Evolutionary conservation across 2,329 filamentous ascomycete genomes (phyloP), one percentile per base, ranked within the genome.

Genomic region (Xylariaceae sp.): DNA sequence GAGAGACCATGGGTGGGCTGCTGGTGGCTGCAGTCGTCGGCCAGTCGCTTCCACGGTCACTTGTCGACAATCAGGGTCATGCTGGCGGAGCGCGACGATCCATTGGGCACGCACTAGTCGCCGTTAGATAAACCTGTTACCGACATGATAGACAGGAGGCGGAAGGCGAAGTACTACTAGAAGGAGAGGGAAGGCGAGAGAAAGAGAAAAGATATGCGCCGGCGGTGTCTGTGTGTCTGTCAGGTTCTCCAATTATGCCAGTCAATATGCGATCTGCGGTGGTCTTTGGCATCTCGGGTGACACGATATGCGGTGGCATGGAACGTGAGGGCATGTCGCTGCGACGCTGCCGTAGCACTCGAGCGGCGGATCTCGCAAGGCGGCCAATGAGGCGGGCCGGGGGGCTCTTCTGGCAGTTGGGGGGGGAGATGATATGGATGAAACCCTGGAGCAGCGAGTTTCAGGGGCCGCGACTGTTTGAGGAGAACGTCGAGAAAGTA

Each of bases 281-380:
- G 62, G 62, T 64, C 62, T 64, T 64, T 64, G 55, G 57, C 55
- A 57, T 60, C 56, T 64, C 62, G 57, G 50, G 62, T 64, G 48
- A 47, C 55, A 64, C 62, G 30, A 53, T 35, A 50, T 55, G 57
- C 57, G 17, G 59, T 62, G 53, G 44, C 52, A 58, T 54, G 59
- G 51, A 54, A 57, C 30, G 47, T 57, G 55, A 50, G 18, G 62
- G 60, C 55, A 34, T 51, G 59, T 42, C 50, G 57, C 49, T 62
- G 47, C 60, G 42, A 58, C 60, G 50, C 59, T 64, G 59, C 23
- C 49, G 59, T 62, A 48, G 51, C n/a, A 64, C 57, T 47, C 42
- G 53, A 57, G 53, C n/a, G 45, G 62, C 55, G 51, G 55, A 52
- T 45, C 34, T 62, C 60, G 57, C 62, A 64, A 62, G 62, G 62